Conservation (phyloP, 1,284 basidiomycete species). For the Fistulina hepatica region DNA sequence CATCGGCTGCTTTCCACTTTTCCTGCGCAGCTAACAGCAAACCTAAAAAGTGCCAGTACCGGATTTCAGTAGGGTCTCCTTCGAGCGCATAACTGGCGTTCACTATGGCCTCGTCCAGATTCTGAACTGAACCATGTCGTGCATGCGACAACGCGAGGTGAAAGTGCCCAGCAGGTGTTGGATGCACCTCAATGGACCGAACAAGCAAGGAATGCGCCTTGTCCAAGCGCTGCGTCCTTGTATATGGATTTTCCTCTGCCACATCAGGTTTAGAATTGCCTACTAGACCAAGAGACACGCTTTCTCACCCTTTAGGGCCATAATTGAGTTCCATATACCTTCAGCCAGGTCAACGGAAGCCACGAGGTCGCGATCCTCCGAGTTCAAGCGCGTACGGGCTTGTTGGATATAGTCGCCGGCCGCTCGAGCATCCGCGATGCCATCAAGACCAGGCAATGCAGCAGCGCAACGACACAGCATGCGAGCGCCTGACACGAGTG, state of each 20-base stretch:
- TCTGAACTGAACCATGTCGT: constrained; percentile 50
- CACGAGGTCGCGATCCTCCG: constrained; percentile 33
- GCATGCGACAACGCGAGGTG: constrained; percentile 74
- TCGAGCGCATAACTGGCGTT: constrained; percentile 72
- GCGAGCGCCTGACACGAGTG: constrained; percentile 59
- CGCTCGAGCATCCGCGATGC: constrained; percentile 45
- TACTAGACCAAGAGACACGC: background rate
- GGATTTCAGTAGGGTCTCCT: constrained; percentile 57
- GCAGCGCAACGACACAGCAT: constrained; percentile 54
- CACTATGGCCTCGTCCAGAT: constrained; percentile 58
- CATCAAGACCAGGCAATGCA: constrained; percentile 19
- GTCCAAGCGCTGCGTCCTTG: constrained; percentile 48
- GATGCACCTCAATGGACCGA: constrained; percentile 41
- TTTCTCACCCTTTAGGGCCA: constrained; percentile 57
- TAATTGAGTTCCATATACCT: constrained; percentile 51
- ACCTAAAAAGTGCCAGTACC: constrained; percentile 89
- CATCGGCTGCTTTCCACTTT: constrained; percentile 72
- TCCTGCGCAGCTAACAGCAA: constrained; percentile 72
- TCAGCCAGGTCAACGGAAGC: constrained; percentile 54
- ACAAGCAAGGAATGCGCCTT: constrained; percentile 50
- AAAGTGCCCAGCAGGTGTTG: constrained; percentile 59
- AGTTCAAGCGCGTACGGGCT: constrained; percentile 41
- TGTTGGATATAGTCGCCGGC: constrained; percentile 46
- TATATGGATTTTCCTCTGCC: constrained; percentile 56
- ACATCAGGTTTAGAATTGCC: background rate